Evolutionary conservation across 2,329 filamentous ascomycete species (phyloP).

Genomic region (Aspergillus calidoustus): DNA sequence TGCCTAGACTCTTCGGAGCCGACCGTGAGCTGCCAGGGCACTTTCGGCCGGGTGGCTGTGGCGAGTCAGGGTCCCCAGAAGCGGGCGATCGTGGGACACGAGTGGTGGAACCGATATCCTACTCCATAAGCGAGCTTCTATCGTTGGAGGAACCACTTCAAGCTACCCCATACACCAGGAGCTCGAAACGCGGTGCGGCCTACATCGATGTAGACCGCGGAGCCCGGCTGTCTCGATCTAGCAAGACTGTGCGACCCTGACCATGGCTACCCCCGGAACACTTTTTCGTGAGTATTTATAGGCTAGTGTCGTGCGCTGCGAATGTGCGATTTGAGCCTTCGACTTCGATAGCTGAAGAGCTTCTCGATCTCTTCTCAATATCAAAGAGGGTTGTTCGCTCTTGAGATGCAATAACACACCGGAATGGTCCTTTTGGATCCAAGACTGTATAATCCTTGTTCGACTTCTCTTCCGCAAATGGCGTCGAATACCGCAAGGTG

Average conservation of each 20-base stretch:
- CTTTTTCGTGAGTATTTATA: not conserved
- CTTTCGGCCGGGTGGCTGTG: not conserved
- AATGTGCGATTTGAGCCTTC: not conserved
- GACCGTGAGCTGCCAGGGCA: not conserved
- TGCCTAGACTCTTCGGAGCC: not conserved
- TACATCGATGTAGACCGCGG: not conserved
- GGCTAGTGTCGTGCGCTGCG: too few species aligned
- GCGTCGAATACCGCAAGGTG: slow-evolving; percentile 23
- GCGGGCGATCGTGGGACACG: not conserved
- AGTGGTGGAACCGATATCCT: not conserved
- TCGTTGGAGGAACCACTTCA: not conserved
- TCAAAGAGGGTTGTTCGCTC: not conserved
- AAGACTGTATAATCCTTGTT: slow-evolving; percentile 15
- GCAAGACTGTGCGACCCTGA: not conserved
- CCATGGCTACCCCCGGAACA: not conserved
- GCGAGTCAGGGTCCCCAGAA: not conserved
- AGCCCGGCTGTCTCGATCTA: not conserved
- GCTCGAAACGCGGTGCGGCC: not conserved
- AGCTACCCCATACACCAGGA: not conserved
- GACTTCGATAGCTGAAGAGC: not conserved
- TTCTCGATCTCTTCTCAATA: too few species aligned
- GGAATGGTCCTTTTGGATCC: slow-evolving; percentile 19
- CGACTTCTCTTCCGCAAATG: slow-evolving; percentile 14
- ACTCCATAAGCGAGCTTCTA: not conserved
- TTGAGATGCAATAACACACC: slow-evolving; percentile 17